phyloP scores from a whole-genome alignment of 169 alveolate genomes.

The Cryptosporidium ryanae region DNA sequence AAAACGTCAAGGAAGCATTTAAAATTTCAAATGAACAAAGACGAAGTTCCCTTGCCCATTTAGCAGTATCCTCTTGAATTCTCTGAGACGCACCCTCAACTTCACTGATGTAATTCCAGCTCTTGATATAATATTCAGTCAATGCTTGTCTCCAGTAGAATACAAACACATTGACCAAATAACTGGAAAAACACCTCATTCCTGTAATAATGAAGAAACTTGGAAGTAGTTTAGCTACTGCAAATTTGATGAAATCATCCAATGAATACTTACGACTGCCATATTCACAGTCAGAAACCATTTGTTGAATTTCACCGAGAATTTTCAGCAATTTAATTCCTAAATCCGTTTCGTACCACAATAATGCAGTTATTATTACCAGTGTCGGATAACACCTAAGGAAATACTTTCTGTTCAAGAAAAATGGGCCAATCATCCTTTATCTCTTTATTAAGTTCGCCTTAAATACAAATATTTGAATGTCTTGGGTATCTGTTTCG shows the following conservation, averaged over 20 bases:
- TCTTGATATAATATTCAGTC: constrained; percentile 38
- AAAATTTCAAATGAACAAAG: constrained; percentile 24
- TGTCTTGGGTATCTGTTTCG: no score
- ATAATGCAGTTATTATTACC: background rate
- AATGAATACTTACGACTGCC: constrained; percentile 3
- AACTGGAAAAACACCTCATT: constrained; percentile 19
- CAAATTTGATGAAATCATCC: constrained; percentile 20
- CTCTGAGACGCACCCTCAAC: constrained; percentile 74
- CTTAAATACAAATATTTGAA: background rate
- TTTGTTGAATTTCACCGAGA: constrained; percentile 49
- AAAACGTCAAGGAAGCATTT: constrained; percentile 19
- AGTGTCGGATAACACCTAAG: constrained; percentile 38
- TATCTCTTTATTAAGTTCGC: background rate
- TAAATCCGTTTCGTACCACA: constrained; percentile 62
- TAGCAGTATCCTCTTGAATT: constrained; percentile 61
- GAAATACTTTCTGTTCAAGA: constrained; percentile 33
- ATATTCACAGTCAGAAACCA: constrained; percentile 55
- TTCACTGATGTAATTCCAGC: constrained; percentile 19
- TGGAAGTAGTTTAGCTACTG: background rate
- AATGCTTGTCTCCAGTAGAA: constrained; percentile 74
- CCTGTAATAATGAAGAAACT: constrained; percentile 15
- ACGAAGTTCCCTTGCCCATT: constrained; percentile 56
- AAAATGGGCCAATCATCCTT: constrained; percentile 53
- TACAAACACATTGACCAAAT: constrained; percentile 54
- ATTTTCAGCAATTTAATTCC: constrained; percentile 43